Evolutionary conservation across 352 stramenopile genomes (phyloP), one percentile per base, ranked within the genome.

Genomic region (Achlya hypogyna): DNA sequence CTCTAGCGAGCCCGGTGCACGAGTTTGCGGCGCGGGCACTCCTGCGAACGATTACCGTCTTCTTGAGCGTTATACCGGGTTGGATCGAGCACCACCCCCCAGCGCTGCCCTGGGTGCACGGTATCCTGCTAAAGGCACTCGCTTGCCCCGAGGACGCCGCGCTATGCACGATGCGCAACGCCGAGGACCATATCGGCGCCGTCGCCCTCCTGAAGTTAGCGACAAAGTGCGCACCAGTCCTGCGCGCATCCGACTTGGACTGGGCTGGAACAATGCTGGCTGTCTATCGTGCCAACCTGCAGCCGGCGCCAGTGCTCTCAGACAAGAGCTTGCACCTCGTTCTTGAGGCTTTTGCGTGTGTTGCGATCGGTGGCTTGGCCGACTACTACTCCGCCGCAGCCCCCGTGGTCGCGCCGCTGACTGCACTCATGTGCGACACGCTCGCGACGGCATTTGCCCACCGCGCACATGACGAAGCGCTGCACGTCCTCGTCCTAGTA

Each of bases 321-420:
- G 54, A 64, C 54, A 64, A 64, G 40, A 64, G 54, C 54, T 38
- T 64, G 20, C 20, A 38, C 34, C 54, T 64, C 40, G 38, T 64
- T 5, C 54, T 64, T 3, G 54, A 64, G 35, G 54, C 54, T 10
- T 64, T 52, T 20, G 54, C 54, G 40, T 5, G 12, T 6, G 54
- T 64, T 10, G 32, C 27, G 5, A 45, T 45, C 1, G 54, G 31
- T n/a, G 6, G 6, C 38, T 10, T 45, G 38, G 52, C 0, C 16
- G 51, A 64, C 27, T 64, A 64, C 38, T n/a, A 52, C 6, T 5
- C 34, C 2, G 54, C 32, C 22, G 35, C 54, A 4, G 35, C 54
- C 20, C 4, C 32, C 40, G 28, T 64, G 23, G 22, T 52, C 32
- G 32, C 45, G n/a, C 35, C 31, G 45, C 32, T 28, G 35, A 38